A percentile compares a stretch with the other conserved stretches of the same genome.
These are phyloP conservation scores for Astraeus odoratus DNA, from an alignment of 768 basidiomycete species.

Conservation along the genomic window DNA sequence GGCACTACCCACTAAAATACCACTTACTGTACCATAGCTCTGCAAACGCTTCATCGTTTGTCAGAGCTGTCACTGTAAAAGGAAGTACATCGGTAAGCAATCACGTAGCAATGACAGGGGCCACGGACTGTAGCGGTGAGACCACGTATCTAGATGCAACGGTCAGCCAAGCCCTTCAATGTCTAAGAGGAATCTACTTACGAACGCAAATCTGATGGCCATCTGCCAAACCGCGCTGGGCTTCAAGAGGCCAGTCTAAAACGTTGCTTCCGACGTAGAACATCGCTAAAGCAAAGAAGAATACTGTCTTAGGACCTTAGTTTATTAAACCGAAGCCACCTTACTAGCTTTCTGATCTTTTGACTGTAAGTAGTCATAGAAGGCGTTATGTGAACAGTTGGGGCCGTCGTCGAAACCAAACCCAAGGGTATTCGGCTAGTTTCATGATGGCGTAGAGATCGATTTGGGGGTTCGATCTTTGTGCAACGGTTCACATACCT, in stretches of 20 bases:
- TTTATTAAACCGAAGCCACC: slow-evolving; percentile 16
- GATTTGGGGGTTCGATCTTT: background rate
- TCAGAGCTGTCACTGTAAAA: slow-evolving; percentile 45
- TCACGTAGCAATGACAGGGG: background rate
- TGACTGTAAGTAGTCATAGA: slow-evolving; percentile 46
- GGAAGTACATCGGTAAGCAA: background rate
- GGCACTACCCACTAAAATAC: background rate
- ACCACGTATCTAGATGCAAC: slow-evolving; percentile 22
- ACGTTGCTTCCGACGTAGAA: slow-evolving; percentile 58
- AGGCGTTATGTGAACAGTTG: slow-evolving; percentile 56
- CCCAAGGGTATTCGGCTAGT: slow-evolving; percentile 47
- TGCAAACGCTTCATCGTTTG: slow-evolving; percentile 63
- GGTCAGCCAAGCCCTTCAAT: background rate
- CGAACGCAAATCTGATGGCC: slow-evolving; percentile 58
- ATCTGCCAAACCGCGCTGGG: slow-evolving; percentile 45
- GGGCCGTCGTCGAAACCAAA: slow-evolving; percentile 63
- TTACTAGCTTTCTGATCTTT: slow-evolving; percentile 56
- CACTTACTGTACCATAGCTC: slow-evolving; percentile 68
- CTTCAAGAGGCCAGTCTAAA: slow-evolving; percentile 49
- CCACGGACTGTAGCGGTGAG: slow-evolving; percentile 40
- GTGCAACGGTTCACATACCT: slow-evolving; percentile 25
- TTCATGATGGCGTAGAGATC: background rate
- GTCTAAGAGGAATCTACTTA: slow-evolving; percentile 29
- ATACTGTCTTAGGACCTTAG: background rate
- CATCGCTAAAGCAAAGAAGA: slow-evolving; percentile 39